Conservation (phyloP, 2,329 filamentous ascomycete genomes). For the Colletotrichum liaoningense region DNA sequence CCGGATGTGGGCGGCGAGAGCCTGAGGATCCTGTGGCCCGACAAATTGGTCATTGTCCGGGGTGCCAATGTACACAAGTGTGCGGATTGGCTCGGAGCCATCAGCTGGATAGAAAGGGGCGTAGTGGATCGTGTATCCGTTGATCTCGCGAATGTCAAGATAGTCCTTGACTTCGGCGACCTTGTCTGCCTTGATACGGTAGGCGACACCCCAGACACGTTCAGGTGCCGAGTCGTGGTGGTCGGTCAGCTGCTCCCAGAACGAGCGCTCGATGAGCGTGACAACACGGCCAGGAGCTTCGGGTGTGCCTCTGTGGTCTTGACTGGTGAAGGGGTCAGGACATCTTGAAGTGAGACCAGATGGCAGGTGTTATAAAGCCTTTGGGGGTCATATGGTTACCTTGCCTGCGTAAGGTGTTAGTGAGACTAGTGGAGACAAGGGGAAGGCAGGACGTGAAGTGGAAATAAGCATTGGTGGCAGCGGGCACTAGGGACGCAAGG, state of each 20-base stretch:
- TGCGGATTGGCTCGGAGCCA: constrained; percentile 54
- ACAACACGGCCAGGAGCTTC: constrained; percentile 90
- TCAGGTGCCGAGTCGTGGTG: constrained; percentile 70
- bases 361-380: too few species aligned
- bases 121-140: constrained; percentile 95
- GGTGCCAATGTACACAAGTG: constrained; percentile 93
- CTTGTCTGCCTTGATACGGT: constrained; percentile 79
- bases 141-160: constrained; percentile 96
- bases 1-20: constrained; percentile 84
- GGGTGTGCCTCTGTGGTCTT: constrained; percentile 95
- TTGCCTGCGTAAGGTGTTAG: constrained; percentile 44
- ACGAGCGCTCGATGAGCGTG: constrained; percentile 86
- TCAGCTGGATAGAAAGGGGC: constrained; percentile 80
- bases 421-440: not conserved
- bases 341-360: not conserved
- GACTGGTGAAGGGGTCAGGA: constrained; percentile 61
- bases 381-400: constrained; percentile 41
- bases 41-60: constrained; percentile 94
- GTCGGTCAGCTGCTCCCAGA: constrained; percentile 84
- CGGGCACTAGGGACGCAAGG: constrained; percentile 15
- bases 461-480: constrained; percentile 29
- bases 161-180: constrained; percentile 88
- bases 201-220: constrained; percentile 91
- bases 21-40: constrained; percentile 82
- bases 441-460: constrained; percentile 9